Evolutionary conservation across 805 yeast genomes (phyloP).

Genomic region (Novakomyces olei): DNA sequence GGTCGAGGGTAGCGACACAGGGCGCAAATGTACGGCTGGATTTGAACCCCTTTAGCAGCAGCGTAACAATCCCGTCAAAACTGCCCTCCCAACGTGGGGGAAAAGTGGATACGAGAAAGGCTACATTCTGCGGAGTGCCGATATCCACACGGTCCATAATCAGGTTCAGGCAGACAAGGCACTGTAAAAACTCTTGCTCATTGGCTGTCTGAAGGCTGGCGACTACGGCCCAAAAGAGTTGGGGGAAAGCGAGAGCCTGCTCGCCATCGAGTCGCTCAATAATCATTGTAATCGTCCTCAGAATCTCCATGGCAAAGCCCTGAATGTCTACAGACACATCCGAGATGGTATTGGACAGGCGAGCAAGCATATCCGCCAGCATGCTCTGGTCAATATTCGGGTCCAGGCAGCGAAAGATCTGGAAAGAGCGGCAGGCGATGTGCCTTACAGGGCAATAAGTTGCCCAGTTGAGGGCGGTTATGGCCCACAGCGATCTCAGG

Average conservation of each 20-base stretch:
- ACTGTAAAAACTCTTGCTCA: constrained; percentile 82
- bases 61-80: constrained; percentile 68
- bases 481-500: constrained; percentile 67
- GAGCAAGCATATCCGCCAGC: constrained; percentile 82
- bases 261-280: constrained; percentile 66
- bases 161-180: constrained; percentile 40
- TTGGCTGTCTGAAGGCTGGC: constrained; percentile 79
- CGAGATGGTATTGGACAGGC: constrained; percentile 78
- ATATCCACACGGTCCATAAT: constrained; percentile 71
- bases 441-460: constrained; percentile 94
- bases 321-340: constrained; percentile 80
- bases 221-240: constrained; percentile 82
- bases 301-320: constrained; percentile 89
- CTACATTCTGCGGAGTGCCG: constrained; percentile 65
- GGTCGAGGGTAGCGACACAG: too few relatives aligned
- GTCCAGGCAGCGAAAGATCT: constrained; percentile 66
- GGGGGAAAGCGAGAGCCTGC: constrained; percentile 69
- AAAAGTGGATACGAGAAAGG: constrained; percentile 60
- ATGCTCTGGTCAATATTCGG: constrained; percentile 63
- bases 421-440: constrained; percentile 90
- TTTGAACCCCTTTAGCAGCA: constrained; percentile 61
- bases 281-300: constrained; percentile 86
- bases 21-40: too few relatives aligned
- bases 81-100: constrained; percentile 93
- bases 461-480: constrained; percentile 74